Percentiles rank a stretch among this genome's conserved stretches.
Conservation (phyloP, 1,284 basidiomycete genomes). For the Cryptococcus neoformans region DNA sequence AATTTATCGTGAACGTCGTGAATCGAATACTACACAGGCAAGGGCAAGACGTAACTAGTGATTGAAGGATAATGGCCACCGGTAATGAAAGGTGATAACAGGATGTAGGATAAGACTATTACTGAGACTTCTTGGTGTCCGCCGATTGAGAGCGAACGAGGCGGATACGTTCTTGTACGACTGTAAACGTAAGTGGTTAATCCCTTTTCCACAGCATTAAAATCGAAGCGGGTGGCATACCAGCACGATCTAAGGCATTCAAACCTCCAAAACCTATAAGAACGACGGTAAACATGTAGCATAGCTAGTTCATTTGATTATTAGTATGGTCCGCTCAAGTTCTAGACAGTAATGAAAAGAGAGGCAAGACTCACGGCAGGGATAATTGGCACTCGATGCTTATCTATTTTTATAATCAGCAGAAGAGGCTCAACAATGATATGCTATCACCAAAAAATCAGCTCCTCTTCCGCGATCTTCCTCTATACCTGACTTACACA, state of each 20-base stretch:
- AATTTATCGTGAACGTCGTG: background rate
- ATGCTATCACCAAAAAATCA: constrained; percentile 10
- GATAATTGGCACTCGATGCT: constrained; percentile 15
- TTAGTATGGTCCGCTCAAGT: background rate
- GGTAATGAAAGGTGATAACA: background rate
- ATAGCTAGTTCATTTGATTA: constrained; percentile 17
- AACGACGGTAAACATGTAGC: constrained; percentile 25
- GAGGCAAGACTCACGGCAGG: constrained; percentile 12
- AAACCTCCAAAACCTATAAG: constrained; percentile 30
- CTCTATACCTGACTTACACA: constrained; percentile 23
- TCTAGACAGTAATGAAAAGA: background rate
- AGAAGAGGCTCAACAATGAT: constrained; percentile 16
- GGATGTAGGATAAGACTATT: background rate
- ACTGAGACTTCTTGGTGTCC: constrained; percentile 9
- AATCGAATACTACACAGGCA: background rate
- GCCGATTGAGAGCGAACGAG: constrained; percentile 1
- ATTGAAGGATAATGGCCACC: background rate
- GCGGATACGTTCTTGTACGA: constrained; percentile 7
- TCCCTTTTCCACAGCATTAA: background rate
- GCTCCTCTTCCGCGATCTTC: background rate
- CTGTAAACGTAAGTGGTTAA: background rate
- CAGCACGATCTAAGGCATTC: constrained; percentile 34
- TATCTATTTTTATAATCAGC: constrained; percentile 7
- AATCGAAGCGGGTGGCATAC: constrained; percentile 18
- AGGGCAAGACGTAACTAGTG: background rate